Conservation (phyloP, 352 stramenopile genomes). For the Phytophthora palmivora region DNA sequence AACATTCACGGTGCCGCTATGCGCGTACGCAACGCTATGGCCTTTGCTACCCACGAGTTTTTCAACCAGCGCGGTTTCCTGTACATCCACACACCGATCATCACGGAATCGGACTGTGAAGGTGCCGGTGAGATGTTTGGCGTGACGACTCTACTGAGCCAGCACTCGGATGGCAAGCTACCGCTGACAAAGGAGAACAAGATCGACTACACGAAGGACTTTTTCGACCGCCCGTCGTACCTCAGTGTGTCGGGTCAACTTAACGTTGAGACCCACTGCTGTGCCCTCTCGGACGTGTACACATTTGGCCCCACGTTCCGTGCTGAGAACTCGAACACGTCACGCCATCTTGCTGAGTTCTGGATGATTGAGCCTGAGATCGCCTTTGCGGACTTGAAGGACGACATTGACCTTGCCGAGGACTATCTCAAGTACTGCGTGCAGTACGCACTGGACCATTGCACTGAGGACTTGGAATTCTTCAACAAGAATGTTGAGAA, state of each 20-base stretch:
- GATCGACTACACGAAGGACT: constrained; percentile 93
- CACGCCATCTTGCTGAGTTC: constrained; percentile 98
- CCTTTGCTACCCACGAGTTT: constrained; percentile 94
- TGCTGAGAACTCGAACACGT: constrained; percentile 99
- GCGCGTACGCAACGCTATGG: constrained; percentile 93
- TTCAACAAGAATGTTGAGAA: constrained; percentile 95
- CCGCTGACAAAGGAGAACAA: constrained; percentile 62
- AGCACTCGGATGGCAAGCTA: constrained; percentile 77
- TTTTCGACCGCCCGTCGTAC: constrained; percentile 89
- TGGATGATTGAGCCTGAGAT: constrained; percentile 99
- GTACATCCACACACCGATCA: constrained; percentile 96
- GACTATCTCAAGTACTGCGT: constrained; percentile 97
- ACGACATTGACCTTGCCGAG: constrained; percentile 96
- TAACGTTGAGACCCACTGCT: constrained; percentile 96
- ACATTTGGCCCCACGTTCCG: constrained; percentile 99
- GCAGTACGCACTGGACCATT: constrained; percentile 93
- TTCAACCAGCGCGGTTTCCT: constrained; percentile 94
- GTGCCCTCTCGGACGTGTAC: constrained; percentile 92
- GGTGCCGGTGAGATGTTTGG: constrained; percentile 98
- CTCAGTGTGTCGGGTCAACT: constrained; percentile 98
- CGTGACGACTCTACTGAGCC: constrained; percentile 92
- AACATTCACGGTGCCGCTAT: constrained; percentile 93
- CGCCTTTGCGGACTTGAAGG: constrained; percentile 86
- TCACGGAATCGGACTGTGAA: constrained; percentile 98
- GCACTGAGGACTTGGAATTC: constrained; percentile 93